A percentile compares a stretch with the other conserved stretches of the same genome.
Conservation (phyloP, 805 yeast species). For the Hanseniaspora lachancei region DNA sequence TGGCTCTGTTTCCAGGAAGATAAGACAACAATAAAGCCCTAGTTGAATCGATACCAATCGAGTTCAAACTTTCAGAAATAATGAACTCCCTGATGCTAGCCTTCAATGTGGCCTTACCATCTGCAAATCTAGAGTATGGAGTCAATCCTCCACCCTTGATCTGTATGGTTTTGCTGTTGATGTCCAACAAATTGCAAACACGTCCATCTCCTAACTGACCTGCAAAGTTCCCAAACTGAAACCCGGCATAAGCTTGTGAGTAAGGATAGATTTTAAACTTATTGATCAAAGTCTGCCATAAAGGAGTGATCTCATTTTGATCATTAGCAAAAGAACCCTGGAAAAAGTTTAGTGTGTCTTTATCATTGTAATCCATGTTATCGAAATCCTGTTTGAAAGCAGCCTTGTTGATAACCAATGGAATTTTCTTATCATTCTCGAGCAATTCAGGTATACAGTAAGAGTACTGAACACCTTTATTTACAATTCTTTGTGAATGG, state of each 20-base stretch:
- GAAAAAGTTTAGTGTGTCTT: slow-evolving; percentile 23
- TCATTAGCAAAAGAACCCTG: slow-evolving; percentile 36
- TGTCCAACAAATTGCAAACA: slow-evolving; percentile 68
- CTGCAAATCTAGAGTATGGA: slow-evolving; percentile 89
- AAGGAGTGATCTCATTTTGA: slow-evolving; percentile 50
- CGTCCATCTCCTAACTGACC: slow-evolving; percentile 97
- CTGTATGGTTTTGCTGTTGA: slow-evolving; percentile 39
- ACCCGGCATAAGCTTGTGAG: slow-evolving; percentile 88
- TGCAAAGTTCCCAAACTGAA: slow-evolving; percentile 91
- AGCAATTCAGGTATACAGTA: slow-evolving; percentile 52
- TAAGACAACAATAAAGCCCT: slow-evolving; percentile 63
- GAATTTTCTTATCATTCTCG: slow-evolving; percentile 38
- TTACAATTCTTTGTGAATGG: slow-evolving; percentile 37
- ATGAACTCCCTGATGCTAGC: slow-evolving; percentile 82
- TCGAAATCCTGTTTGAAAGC: slow-evolving; percentile 39
- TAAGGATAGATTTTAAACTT: slow-evolving; percentile 51
- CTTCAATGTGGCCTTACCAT: slow-evolving; percentile 84
- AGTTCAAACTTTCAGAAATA: slow-evolving; percentile 66
- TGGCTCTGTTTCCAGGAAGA: slow-evolving; percentile 67
- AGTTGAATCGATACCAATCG: slow-evolving; percentile 75
- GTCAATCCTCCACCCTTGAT: slow-evolving; percentile 87
- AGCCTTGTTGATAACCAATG: slow-evolving; percentile 40
- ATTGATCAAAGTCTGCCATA: slow-evolving; percentile 30
- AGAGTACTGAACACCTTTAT: slow-evolving; percentile 54
- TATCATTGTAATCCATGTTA: background rate